Percentiles rank a stretch among this genome's conserved stretches.
Conservation (phyloP, 2,329 filamentous ascomycete genomes). For the Fusarium fracticaudum region DNA sequence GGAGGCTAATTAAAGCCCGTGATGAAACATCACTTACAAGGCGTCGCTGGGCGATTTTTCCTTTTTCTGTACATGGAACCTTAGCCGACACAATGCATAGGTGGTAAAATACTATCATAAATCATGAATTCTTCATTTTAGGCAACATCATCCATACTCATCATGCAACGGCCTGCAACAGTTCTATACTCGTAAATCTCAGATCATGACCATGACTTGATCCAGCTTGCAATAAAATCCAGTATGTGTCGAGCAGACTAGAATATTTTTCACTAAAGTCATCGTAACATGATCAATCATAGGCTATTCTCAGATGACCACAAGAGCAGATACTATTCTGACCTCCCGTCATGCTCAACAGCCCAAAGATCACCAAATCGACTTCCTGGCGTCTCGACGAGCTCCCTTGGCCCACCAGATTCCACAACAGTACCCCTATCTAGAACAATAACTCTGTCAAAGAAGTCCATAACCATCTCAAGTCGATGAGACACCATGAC, state of each 20-base stretch:
- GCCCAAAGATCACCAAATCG: conserved; percentile 48
- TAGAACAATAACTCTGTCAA: conserved; percentile 60
- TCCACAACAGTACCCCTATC: conserved; percentile 60
- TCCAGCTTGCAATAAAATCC: too few species aligned
- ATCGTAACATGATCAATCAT: neutral
- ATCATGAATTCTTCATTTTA: too few species aligned
- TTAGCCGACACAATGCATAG: neutral
- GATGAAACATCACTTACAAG: neutral
- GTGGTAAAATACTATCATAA: neutral
- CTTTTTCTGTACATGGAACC: neutral
- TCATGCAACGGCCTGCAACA: too few species aligned
- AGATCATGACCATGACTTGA: too few species aligned
- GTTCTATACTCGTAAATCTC: neutral
- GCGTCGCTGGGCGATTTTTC: neutral
- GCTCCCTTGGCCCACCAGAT: conserved; percentile 36
- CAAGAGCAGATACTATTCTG: neutral
- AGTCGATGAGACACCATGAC: conserved; percentile 58
- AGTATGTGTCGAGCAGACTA: too few species aligned
- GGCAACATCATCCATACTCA: fast-evolving
- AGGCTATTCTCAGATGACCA: neutral
- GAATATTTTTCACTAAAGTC: too few species aligned
- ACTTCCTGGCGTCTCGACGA: conserved; percentile 40
- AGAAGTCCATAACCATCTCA: conserved; percentile 62
- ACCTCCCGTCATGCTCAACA: conserved; percentile 30
- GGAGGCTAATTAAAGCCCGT: neutral